Base-by-base conservation (phyloP, 2,329 filamentous ascomycete species). In the Aspergillus caelatus region DNA sequence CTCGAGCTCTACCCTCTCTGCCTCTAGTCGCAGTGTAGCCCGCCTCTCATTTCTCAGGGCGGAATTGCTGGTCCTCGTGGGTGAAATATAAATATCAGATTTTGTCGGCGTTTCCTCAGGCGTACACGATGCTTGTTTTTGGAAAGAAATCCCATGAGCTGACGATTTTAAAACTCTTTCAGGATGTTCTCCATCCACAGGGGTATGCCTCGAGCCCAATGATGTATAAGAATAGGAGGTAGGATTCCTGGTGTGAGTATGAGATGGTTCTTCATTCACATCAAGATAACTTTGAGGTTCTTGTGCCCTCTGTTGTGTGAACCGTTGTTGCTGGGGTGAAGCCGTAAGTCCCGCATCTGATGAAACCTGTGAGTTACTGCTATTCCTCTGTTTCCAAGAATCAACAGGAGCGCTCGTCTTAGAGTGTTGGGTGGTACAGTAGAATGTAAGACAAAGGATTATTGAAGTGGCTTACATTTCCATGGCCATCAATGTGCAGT, bases 1-100 rank as follows among this genome's bases (percentile, higher is more conserved):
- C 54, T 72, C 70, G 21, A 71, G 65, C 36, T 76, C 73, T 23
- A 70, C 65, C 58, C 75, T 71, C 56, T 77, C 74, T n/a, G 70
- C 71, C 59, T 77, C 75, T 45, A 77, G 58, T 10, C 73, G 70
- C 43, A 66, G 73, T 16, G 73, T 75, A 12, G 71, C 75, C 1
- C 74, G 73, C 54, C 71, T 70, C 41, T 77, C 71, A 60, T 74
- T 73, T 23, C 69, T 71, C 7, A 63, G 58, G 6, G 61, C 16
- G 3, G 64, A 63, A 10, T 63, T 62, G 32, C 67, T 71, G 9
- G 65, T 66, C 70, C 63, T 68, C 11, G 67, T 71, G 6, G 70
- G 66, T 1, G 69, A 67, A 8, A 62, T 54, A 36, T 57, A 64
- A 21, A 69, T 68, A 2, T 67, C 65, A 30, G 64, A 61, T 46